These are phyloP conservation scores for Debaryomyces maramus DNA, from an alignment of 805 yeast genomes.

Conservation along the genomic window DNA sequence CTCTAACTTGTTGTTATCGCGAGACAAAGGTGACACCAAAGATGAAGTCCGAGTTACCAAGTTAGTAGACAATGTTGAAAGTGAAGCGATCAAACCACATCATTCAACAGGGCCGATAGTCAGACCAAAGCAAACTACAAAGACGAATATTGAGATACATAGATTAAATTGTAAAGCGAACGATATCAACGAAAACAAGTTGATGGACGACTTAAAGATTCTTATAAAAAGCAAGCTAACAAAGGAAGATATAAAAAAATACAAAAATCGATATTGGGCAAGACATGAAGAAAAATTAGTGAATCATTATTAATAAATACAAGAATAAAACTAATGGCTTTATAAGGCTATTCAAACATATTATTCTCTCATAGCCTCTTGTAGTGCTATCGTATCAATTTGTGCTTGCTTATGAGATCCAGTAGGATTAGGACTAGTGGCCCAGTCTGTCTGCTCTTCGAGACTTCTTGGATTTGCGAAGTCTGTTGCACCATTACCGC, in stretches of 20 bases:
- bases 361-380: constrained; percentile 26
- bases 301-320: neutral
- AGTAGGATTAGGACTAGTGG: constrained; percentile 9
- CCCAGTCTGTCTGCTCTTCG: constrained; percentile 27
- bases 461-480: constrained; percentile 8
- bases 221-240: constrained; percentile 15
- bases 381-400: constrained; percentile 30
- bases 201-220: constrained; percentile 6
- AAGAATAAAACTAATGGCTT: neutral
- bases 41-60: no score
- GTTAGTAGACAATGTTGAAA: no score
- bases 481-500: constrained; percentile 1
- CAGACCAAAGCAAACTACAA: no score
- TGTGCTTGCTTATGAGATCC: constrained; percentile 11
- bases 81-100: no score
- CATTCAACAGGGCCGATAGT: no score
- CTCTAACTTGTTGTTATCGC: constrained; percentile 3
- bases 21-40: constrained; percentile 1
- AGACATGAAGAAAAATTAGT: constrained; percentile 5
- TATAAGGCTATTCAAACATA: neutral
- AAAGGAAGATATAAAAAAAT: constrained; percentile 11
- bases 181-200: neutral
- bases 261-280: constrained; percentile 12
- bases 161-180: neutral
- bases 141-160: neutral